A percentile compares a stretch with the other conserved stretches of the same genome.
Evolutionary conservation across 805 yeast genomes (phyloP).

Genomic region (Yamadazyma laniorum): DNA sequence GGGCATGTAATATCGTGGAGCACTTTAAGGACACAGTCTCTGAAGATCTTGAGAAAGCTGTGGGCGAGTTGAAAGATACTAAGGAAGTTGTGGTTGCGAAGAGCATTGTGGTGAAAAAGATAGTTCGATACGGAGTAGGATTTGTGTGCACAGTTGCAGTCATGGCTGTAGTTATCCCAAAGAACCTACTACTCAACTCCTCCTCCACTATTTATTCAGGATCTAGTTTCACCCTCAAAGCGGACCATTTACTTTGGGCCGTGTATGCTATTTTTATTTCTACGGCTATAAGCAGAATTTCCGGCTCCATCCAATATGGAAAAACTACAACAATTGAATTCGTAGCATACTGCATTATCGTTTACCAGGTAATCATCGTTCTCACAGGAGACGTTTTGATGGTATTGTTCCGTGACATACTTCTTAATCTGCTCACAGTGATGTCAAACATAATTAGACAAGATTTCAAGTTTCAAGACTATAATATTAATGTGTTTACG

Average conservation of each 20-base stretch:
- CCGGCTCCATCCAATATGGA: background rate
- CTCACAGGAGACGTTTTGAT: constrained; percentile 12
- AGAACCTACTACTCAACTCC: constrained; percentile 19
- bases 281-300: background rate
- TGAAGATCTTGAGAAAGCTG: background rate
- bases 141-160: no score
- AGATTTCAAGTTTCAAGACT: constrained; percentile 5
- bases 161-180: constrained; percentile 12
- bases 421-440: constrained; percentile 17
- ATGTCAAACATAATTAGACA: constrained; percentile 2
- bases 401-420: constrained; percentile 20
- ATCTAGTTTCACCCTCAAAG: constrained; percentile 15
- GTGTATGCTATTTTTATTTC: constrained; percentile 14
- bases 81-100: no score
- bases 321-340: background rate
- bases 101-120: no score
- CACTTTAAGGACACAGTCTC: background rate
- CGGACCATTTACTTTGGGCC: constrained; percentile 26
- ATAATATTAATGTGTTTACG: constrained; percentile 17
- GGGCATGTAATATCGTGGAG: background rate
- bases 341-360: constrained; percentile 21
- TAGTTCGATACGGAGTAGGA: no score
- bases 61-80: no score
- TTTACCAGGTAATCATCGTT: constrained; percentile 20
- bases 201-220: constrained; percentile 16